Percentiles rank a stretch among this genome's conserved stretches.
phyloP scores from a whole-genome alignment of 1,284 basidiomycete genomes.

The Rhodotorula sp. region DNA sequence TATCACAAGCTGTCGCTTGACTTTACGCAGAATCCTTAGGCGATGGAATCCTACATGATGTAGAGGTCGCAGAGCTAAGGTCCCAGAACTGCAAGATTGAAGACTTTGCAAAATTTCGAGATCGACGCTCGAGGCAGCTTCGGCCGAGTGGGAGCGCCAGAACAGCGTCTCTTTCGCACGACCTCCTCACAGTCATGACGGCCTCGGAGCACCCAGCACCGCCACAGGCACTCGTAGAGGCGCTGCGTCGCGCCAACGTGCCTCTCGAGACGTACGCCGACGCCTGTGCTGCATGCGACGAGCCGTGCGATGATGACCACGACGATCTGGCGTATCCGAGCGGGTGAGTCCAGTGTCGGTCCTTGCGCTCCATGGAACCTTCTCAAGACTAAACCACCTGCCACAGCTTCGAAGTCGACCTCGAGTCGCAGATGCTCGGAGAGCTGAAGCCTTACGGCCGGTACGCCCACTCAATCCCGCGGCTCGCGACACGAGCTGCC shows the following conservation, averaged over 20 bases:
- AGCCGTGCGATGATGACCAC: conserved; percentile 24
- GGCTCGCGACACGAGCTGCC: no score
- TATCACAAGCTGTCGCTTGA: no score
- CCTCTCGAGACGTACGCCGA: conserved; percentile 28
- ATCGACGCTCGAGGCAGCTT: no score
- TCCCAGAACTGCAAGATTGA: no score
- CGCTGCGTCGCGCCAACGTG: conserved; percentile 9
- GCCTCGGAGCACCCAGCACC: neutral
- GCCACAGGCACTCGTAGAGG: conserved; percentile 1
- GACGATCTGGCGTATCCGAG: conserved; percentile 17
- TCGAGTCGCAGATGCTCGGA: conserved; percentile 60
- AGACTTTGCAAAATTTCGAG: no score
- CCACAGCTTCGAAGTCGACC: conserved; percentile 36
- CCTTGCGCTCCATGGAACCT: no score
- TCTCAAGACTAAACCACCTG: neutral
- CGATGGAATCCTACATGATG: no score
- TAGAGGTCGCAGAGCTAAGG: no score
- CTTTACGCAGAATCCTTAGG: no score
- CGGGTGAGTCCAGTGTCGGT: neutral
- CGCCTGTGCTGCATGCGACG: conserved; percentile 27
- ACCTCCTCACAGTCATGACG: neutral
- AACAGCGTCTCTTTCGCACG: neutral
- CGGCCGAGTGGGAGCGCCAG: neutral
- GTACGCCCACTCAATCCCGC: conserved; percentile 37
- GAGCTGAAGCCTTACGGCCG: conserved; percentile 77